Percentiles rank a stretch among this genome's conserved stretches.
Conservation (phyloP, 1,284 basidiomycete genomes). For the Melampsora abietis-canadensis region DNA sequence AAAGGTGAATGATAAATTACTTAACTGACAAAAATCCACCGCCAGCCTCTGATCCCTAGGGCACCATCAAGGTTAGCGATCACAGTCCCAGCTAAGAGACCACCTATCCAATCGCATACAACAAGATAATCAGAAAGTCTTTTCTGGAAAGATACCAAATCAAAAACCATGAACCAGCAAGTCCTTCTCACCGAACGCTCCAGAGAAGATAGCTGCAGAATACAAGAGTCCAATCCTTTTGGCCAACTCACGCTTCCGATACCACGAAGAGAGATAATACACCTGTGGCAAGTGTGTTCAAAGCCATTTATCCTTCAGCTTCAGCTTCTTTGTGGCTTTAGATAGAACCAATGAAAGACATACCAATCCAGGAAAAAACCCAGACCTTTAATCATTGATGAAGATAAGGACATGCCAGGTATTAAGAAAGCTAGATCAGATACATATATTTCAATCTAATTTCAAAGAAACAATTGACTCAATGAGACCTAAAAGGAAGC, state of each 20-base stretch:
- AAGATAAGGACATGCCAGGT: neutral
- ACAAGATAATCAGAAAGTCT: neutral
- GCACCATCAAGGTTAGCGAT: slow-evolving; percentile 45
- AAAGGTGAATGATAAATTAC: neutral
- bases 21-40: slow-evolving; percentile 49
- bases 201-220: slow-evolving; percentile 45
- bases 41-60: slow-evolving; percentile 43
- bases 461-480: neutral
- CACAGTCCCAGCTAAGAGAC: slow-evolving; percentile 47
- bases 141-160: neutral
- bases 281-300: slow-evolving; percentile 12
- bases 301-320: neutral
- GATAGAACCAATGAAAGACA: neutral
- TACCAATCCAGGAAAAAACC: slow-evolving; percentile 12
- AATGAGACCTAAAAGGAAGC: slow-evolving; percentile 12
- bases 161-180: neutral
- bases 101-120: slow-evolving; percentile 15
- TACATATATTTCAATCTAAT: neutral
- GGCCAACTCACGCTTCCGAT: slow-evolving; percentile 47
- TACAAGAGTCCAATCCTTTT: slow-evolving; percentile 46
- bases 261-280: slow-evolving; percentile 46
- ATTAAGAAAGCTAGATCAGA: neutral
- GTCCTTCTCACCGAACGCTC: slow-evolving; percentile 44
- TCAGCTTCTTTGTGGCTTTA: neutral
- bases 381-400: slow-evolving; percentile 2